Conservation (phyloP, 1,139 yeast species). For the Yamadazyma jaroonii region DNA sequence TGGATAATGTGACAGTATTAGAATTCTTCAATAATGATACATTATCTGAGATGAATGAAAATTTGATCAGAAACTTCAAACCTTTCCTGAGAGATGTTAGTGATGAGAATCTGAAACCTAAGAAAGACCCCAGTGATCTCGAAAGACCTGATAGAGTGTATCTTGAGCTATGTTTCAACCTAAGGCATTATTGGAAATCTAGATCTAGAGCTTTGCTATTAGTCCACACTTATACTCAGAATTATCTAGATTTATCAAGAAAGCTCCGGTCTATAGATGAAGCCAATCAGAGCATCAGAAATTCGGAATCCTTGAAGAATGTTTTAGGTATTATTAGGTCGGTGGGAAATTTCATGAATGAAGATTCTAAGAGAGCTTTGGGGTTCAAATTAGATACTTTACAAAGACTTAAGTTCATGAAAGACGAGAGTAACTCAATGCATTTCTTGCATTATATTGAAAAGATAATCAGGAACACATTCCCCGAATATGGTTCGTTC, state of each 20-base stretch:
- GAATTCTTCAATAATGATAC: conserved; percentile 81
- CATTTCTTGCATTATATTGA: conserved; percentile 88
- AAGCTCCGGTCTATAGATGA: conserved; percentile 66
- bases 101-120: conserved; percentile 38
- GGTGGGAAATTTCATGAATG: conserved; percentile 94
- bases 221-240: conserved; percentile 66
- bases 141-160: conserved; percentile 82
- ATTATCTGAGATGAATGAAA: conserved; percentile 67
- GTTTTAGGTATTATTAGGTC: conserved; percentile 75
- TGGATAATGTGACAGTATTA: conserved; percentile 66
- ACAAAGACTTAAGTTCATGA: conserved; percentile 80
- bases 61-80: conserved; percentile 59
- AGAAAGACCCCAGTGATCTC: conserved; percentile 57
- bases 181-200: conserved; percentile 81
- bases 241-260: conserved; percentile 63
- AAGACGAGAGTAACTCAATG: conserved; percentile 74
- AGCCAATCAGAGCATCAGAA: conserved; percentile 60
- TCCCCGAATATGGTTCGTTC: conserved; percentile 75
- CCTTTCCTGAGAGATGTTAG: conserved; percentile 67
- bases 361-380: conserved; percentile 68
- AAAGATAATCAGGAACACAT: conserved; percentile 67
- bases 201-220: conserved; percentile 77
- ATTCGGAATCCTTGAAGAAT: conserved; percentile 62
- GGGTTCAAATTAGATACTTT: conserved; percentile 85
- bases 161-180: conserved; percentile 72